phyloP scores from a whole-genome alignment of 2,329 filamentous ascomycete species.

The Colletotrichum magnum region DNA sequence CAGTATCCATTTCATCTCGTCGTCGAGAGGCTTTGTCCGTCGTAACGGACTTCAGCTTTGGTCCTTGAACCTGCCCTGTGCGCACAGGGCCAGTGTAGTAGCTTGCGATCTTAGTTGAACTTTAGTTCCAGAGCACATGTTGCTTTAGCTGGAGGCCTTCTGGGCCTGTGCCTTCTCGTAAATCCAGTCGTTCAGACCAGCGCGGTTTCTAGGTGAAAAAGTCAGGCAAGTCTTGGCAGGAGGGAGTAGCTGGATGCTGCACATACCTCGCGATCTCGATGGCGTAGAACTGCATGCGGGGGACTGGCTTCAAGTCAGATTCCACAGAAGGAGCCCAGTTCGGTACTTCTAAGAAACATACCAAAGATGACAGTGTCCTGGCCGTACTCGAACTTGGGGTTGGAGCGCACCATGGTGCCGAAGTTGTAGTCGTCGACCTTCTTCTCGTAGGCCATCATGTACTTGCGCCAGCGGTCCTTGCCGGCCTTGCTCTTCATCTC shows the following conservation, averaged over 20 bases:
- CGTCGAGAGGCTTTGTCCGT: not conserved
- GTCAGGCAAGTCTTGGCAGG: not conserved
- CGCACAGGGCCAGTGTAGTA: not conserved
- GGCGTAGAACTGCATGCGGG: constrained; percentile 71
- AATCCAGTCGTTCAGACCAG: constrained; percentile 96
- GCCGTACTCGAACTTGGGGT: constrained; percentile 86
- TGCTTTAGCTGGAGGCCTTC: constrained; percentile 53
- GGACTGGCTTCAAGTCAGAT: constrained; percentile 54
- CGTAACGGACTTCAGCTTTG: not conserved
- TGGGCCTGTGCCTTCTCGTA: constrained; percentile 84
- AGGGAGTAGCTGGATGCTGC: constrained; percentile 21
- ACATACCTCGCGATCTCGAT: constrained; percentile 62
- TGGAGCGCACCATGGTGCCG: constrained; percentile 89
- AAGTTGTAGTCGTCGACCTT: constrained; percentile 98
- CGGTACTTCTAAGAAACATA: constrained; percentile 53
- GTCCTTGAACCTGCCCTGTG: constrained; percentile 6
- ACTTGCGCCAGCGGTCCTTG: constrained; percentile 95
- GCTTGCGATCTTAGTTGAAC: not conserved
- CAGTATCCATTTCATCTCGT: too few species aligned
- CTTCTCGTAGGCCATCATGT: constrained; percentile 95
- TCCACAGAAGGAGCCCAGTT: not conserved
- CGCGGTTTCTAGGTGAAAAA: constrained; percentile 82
- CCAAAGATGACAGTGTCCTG: constrained; percentile 94
- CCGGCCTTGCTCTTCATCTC: constrained; percentile 97
- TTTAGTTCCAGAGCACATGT: too few species aligned